A percentile compares a stretch with the other conserved stretches of the same genome.
Conservation (phyloP, 2,329 filamentous ascomycete species). For the Davidsoniella virescens region DNA sequence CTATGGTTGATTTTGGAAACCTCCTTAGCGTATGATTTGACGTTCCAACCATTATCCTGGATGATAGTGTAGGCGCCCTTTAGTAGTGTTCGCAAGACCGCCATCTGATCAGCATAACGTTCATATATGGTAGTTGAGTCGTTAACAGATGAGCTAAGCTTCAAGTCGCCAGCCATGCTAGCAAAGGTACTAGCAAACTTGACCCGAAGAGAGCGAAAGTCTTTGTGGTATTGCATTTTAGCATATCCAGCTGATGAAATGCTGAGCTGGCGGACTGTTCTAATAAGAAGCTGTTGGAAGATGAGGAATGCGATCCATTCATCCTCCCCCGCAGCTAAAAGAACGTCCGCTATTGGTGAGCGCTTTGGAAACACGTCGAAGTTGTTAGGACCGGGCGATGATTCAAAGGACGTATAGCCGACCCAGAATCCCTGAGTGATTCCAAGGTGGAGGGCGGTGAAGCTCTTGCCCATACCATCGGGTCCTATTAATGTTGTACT, state of each 20-base stretch:
- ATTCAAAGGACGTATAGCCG: conserved; percentile 7
- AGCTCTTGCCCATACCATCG: conserved; percentile 11
- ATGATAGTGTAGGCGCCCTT: not conserved
- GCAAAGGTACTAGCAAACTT: conserved; percentile 7
- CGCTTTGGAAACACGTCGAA: conserved; percentile 4
- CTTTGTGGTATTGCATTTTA: conserved; percentile 9
- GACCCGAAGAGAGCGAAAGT: not conserved
- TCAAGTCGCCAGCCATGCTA: conserved; percentile 4
- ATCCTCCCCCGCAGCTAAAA: conserved; percentile 8
- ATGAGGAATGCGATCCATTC: conserved; percentile 10
- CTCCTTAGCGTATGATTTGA: not conserved
- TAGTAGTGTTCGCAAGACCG: not conserved
- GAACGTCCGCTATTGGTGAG: conserved; percentile 8
- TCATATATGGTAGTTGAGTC: not conserved
- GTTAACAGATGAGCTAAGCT: not conserved
- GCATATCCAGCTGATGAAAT: not conserved
- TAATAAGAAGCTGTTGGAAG: conserved; percentile 7
- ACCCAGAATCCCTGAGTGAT: conserved; percentile 9
- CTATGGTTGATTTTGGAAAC: not conserved
- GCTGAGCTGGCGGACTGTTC: not conserved
- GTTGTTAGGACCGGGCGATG: not conserved
- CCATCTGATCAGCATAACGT: not conserved
- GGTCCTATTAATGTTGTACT: conserved; percentile 8
- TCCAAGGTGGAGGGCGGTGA: conserved; percentile 4
- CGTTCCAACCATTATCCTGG: conserved; percentile 6